phyloP scores from a whole-genome alignment of 805 yeast genomes.

The Brettanomyces custersianus region DNA sequence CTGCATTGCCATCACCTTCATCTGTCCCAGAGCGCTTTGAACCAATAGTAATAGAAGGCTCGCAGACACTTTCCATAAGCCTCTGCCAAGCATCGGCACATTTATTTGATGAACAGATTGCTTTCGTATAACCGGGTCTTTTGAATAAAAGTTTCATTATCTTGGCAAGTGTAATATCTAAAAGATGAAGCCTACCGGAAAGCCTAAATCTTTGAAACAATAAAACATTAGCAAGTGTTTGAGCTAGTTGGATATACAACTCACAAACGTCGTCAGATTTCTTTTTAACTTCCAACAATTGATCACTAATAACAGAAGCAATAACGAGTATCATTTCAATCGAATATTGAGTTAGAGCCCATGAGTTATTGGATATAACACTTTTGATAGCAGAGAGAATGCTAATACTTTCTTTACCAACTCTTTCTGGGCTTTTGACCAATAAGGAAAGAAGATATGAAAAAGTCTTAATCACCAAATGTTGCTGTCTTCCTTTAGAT shows the following conservation, averaged over 20 bases:
- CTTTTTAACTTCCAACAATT: conserved; percentile 3
- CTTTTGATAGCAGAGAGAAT: conserved; percentile 28
- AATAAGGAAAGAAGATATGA: not conserved
- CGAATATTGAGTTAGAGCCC: conserved; percentile 59
- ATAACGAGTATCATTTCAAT: conserved; percentile 38
- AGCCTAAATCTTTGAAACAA: conserved; percentile 64
- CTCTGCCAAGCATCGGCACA: conserved; percentile 48
- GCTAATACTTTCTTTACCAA: conserved; percentile 2
- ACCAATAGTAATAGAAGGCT: conserved; percentile 39
- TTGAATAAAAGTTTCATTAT: conserved; percentile 40
- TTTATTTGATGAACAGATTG: conserved; percentile 13
- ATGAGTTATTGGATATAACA: conserved; percentile 38
- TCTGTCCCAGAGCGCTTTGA: conserved; percentile 6
- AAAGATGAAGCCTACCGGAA: conserved; percentile 63
- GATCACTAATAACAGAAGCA: conserved; percentile 7
- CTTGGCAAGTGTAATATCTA: conserved; percentile 39
- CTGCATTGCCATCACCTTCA: conserved; percentile 6
- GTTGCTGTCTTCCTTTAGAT: not conserved
- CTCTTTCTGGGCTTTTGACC: not conserved
- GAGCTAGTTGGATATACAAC: conserved; percentile 31
- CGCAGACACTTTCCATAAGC: conserved; percentile 60
- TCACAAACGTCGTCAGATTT: not conserved
- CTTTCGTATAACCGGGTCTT: conserved; percentile 4
- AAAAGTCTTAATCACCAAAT: not conserved
- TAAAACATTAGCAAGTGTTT: conserved; percentile 50